Evolutionary conservation across 441 rosid genomes (phyloP), one percentile per base, ranked within the genome.

Genomic region (Syzygium syzygioides): DNA sequence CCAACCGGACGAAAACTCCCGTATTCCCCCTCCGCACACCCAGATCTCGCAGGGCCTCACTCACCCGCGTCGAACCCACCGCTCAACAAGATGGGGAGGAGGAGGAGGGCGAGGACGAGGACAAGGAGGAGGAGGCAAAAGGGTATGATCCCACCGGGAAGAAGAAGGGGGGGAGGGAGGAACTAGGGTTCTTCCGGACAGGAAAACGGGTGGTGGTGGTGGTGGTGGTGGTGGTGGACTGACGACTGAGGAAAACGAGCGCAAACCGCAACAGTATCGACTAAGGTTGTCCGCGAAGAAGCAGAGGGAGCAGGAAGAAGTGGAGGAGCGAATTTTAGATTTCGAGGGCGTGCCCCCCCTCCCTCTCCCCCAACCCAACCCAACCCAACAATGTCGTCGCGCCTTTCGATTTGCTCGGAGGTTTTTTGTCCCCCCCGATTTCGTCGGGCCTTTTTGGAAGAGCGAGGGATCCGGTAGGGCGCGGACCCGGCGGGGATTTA

Each of bases 401-500:
- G 48, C 1, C 50, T 19, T 76, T 76, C 83, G 83, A 76, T 76
- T 76, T 23, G 23, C 83, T 41, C 83, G 52, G 83, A 76, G 83
- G 83, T 41, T 41, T 3, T 76, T 23, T 3, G 34, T 32, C 34
- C 34, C 41, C 7, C 20, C 37, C 18, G 83, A 76, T 41, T 76
- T 15, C 26, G 52, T 15, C 26, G 52, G 8, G 9, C 48, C 50
- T n/a, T 76, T 76, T 23, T 6, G 52, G 23, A 76, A 41, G 83
- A 9, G 26, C 20, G 23, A 7, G n/a, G 52, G 6, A 76, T 76
- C 83, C 83, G 2, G 83, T 3, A 4, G 18, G 7, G 83, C 15
- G 17, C 83, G 83, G 83, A 76, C 83, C 41, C 19, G 83, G 83
- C 83, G 83, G 66, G 87, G 87, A 23, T 62, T 92, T 89, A 87